These are phyloP conservation scores for Epithemia pelagica DNA, from an alignment of 108 stramenopile genomes.

Conservation along the genomic window DNA sequence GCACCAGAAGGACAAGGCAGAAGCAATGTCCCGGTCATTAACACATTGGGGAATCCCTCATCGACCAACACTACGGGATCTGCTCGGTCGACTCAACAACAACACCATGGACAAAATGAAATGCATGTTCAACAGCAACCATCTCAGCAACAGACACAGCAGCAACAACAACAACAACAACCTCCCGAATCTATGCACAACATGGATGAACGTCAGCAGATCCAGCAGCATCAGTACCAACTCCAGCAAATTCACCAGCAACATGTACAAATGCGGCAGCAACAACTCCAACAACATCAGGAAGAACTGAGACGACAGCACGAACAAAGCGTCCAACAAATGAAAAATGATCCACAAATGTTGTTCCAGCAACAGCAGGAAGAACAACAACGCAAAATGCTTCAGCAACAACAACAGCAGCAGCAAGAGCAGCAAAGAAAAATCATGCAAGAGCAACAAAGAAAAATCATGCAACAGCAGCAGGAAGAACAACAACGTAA, in stretches of 20 bases:
- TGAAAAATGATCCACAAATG: background rate
- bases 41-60: background rate
- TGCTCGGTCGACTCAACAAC: too few relatives aligned
- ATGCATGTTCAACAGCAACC: too few relatives aligned
- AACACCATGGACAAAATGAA: too few relatives aligned
- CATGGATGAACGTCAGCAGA: constrained; percentile 6
- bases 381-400: background rate
- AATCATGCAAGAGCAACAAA: too few relatives aligned
- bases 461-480: background rate
- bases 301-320: background rate
- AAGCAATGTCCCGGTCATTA: background rate
- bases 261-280: background rate
- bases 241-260: constrained; percentile 2
- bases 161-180: too few relatives aligned
- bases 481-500: background rate
- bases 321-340: background rate
- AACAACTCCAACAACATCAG: background rate
- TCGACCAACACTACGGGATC: too few relatives aligned
- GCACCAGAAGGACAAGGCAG: constrained; percentile 2
- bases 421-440: background rate
- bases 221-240: constrained; percentile 2
- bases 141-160: too few relatives aligned
- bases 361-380: constrained; percentile 4
- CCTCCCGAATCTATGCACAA: too few relatives aligned
- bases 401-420: constrained; percentile 1